phyloP scores from a whole-genome alignment of 441 rosid species.

The Jatropha podagrica region DNA sequence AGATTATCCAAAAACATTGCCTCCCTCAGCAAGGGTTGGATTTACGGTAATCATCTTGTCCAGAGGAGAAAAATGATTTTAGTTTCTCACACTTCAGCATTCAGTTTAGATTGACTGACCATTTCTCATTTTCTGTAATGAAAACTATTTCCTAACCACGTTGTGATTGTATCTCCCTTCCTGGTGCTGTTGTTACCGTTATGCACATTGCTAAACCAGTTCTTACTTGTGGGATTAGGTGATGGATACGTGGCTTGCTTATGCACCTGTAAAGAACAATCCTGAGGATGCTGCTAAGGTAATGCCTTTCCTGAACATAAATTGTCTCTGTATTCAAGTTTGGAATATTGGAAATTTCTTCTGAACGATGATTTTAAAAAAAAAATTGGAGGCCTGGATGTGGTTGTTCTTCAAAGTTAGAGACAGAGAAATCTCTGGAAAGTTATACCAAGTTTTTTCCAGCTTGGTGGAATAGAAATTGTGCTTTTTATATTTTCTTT shows the following conservation, averaged over 20 bases:
- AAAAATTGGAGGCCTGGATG: not conserved
- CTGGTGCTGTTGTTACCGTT: slow-evolving; percentile 7
- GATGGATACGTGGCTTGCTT: slow-evolving; percentile 77
- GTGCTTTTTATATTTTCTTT: not conserved
- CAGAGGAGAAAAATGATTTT: slow-evolving; percentile 1
- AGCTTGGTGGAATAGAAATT: not conserved
- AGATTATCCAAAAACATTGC: slow-evolving; percentile 95
- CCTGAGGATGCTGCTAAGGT: slow-evolving; percentile 63
- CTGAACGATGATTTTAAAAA: not conserved
- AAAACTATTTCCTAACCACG: not conserved
- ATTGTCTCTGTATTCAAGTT: slow-evolving; percentile 1
- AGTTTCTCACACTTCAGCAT: not conserved
- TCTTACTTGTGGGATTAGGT: slow-evolving; percentile 44
- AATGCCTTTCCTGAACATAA: not conserved
- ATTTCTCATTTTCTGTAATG: not conserved
- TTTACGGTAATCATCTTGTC: slow-evolving; percentile 64
- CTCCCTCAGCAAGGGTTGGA: slow-evolving; percentile 88
- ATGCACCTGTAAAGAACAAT: slow-evolving; percentile 83
- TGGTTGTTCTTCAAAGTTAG: not conserved
- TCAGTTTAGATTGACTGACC: not conserved
- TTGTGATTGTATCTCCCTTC: slow-evolving; percentile 6
- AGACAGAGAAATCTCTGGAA: not conserved
- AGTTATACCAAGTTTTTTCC: no score
- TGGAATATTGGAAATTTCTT: not conserved
- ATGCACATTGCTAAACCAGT: not conserved